Conservation (phyloP, 768 basidiomycete species). For the Mycena capillaripes region DNA sequence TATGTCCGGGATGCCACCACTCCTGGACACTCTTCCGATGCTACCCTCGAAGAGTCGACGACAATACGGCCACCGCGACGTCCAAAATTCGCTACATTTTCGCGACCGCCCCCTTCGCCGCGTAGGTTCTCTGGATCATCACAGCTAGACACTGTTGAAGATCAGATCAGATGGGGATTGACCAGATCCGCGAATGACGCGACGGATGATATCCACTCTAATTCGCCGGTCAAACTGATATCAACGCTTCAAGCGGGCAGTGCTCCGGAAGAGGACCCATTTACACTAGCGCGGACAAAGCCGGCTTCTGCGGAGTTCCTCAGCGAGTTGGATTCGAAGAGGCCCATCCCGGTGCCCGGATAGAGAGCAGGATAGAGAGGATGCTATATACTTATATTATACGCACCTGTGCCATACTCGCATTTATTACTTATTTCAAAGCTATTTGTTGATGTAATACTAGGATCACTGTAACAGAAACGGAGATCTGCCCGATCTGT, state of each 20-base stretch:
- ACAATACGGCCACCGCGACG: neutral
- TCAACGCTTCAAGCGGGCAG: slow-evolving; percentile 15
- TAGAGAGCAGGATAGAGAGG: slow-evolving; percentile 30
- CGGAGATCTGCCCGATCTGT: slow-evolving; percentile 8
- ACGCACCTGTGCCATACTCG: slow-evolving; percentile 12
- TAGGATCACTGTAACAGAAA: neutral
- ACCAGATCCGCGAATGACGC: slow-evolving; percentile 35
- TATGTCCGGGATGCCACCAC: slow-evolving; percentile 58
- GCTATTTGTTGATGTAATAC: slow-evolving; percentile 17
- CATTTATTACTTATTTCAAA: slow-evolving; percentile 27
- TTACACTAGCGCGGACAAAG: slow-evolving; percentile 38
- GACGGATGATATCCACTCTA: slow-evolving; percentile 47
- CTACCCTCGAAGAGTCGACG: slow-evolving; percentile 2
- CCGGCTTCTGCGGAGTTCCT: slow-evolving; percentile 21
- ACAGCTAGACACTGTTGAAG: neutral
- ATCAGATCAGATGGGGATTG: slow-evolving; percentile 19
- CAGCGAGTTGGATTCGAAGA: slow-evolving; percentile 11
- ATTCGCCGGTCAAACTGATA: slow-evolving; percentile 12
- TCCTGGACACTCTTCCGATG: slow-evolving; percentile 11
- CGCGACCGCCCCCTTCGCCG: slow-evolving; percentile 50
- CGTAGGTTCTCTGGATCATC: neutral
- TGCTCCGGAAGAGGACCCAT: slow-evolving; percentile 35
- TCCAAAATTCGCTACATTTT: slow-evolving; percentile 51
- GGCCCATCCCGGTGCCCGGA: slow-evolving; percentile 24
- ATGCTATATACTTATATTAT: slow-evolving; percentile 7